Evolutionary conservation across 208 protist species (phyloP), one percentile per base, ranked within the genome.

Genomic region (Spongospora subterranea): DNA sequence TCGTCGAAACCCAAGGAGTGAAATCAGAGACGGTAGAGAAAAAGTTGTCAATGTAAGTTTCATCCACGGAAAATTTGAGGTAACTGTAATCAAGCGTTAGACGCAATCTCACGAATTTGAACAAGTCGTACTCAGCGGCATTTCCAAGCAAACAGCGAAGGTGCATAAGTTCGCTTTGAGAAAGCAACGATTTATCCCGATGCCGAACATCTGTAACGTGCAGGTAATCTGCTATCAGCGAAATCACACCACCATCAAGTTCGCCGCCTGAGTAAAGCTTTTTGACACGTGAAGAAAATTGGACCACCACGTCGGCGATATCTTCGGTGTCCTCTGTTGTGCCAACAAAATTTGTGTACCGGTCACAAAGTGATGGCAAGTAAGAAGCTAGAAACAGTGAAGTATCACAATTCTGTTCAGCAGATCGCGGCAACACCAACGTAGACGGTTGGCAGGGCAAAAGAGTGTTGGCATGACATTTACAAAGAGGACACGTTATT

Each of bases 391-490:
- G n/a, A n/a, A n/a, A n/a, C n/a, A n/a, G n/a, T n/a, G n/a, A n/a
- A n/a, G n/a, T n/a, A n/a, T n/a, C n/a, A n/a, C n/a, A n/a, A n/a
- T n/a, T n/a, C n/a, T n/a, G n/a, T n/a, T n/a, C 50, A 6, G 50
- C 13, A 60, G 50, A 6, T n/a, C 17, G 6, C 35, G 71, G 35
- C 6, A 82, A 35, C 40, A 17, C 6, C 6, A 43, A 6, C 6
- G 71, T 82, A 20, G 71, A n/a, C 71, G 6, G 71, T 45, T 39
- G 6, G 40, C 6, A 40, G 17, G 71, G 71, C 71, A 82, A 43
- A 6, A 82, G 71, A 20, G 40, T 43, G 71, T 82, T 82, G 17
- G 71, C 71, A 43, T 82, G 71, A 20, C 17, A 82, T 82, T 82
- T 82, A 43, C 71, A 82, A 6, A 82, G n/a, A 35, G 50, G 50